Conservation (phyloP, 1,284 basidiomycete genomes). For the Apiotrichum montevideense region DNA sequence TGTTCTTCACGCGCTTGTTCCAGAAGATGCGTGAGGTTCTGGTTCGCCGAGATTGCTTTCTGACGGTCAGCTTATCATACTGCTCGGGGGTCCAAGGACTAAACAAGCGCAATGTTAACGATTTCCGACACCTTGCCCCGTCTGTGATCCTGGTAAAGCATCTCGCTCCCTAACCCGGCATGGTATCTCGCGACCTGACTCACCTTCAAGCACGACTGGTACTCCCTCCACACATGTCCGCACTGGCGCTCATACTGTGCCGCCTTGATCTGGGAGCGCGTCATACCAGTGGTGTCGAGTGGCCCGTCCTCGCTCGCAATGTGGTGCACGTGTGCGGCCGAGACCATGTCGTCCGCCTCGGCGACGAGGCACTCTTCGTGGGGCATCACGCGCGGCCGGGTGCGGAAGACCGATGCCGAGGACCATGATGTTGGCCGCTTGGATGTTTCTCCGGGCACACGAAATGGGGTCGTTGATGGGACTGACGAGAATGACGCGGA, state of each 20-base stretch:
- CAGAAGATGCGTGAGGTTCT: conserved; percentile 62
- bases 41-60: conserved; percentile 75
- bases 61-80: conserved; percentile 35
- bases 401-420: conserved; percentile 19
- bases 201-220: conserved; percentile 72
- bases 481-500: too few species aligned
- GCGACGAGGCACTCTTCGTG: background rate
- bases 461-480: too few species aligned
- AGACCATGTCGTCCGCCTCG: conserved; percentile 17
- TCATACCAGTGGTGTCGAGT: conserved; percentile 38
- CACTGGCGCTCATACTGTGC: conserved; percentile 77
- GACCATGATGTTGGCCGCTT: conserved; percentile 20
- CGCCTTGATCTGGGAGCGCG: conserved; percentile 49
- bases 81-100: background rate
- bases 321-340: conserved; percentile 11
- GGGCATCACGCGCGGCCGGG: conserved; percentile 1
- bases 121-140: background rate
- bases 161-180: too few species aligned
- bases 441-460: background rate
- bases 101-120: background rate
- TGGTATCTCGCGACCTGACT: conserved; percentile 16
- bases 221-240: conserved; percentile 70
- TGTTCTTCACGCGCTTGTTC: conserved; percentile 75
- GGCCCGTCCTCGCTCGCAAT: conserved; percentile 7
- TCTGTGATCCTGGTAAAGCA: too few species aligned